A percentile compares a stretch with the other conserved stretches of the same genome.
These are phyloP conservation scores for Lagenaria siceraria DNA, from an alignment of 306 rosid genomes.

Conservation along the genomic window DNA sequence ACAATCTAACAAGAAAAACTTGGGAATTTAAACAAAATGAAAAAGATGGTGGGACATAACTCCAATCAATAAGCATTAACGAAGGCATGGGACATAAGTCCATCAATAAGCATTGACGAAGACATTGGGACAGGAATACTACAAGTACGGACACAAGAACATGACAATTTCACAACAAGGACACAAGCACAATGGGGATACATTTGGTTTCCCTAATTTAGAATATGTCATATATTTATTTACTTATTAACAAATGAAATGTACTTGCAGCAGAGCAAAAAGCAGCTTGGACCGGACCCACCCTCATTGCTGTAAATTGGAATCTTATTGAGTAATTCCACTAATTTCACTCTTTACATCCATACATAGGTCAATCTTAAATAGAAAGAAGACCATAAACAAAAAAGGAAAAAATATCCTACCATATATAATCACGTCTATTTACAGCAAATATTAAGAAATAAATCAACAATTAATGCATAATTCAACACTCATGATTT, in stretches of 20 bases:
- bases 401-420: too few species aligned
- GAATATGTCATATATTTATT: not conserved
- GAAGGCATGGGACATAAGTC: not conserved
- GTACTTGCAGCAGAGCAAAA: not conserved
- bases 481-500: too few species aligned
- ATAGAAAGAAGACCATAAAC: too few species aligned
- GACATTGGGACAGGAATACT: not conserved
- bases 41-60: not conserved
- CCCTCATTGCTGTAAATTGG: too few species aligned
- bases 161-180: not conserved
- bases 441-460: too few species aligned
- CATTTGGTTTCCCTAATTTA: not conserved
- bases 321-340: too few species aligned
- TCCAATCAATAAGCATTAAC: not conserved
- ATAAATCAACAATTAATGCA: too few species aligned
- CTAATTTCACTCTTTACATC: too few species aligned
- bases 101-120: not conserved
- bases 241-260: not conserved
- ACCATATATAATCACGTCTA: too few species aligned
- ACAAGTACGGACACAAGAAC: not conserved
- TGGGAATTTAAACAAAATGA: not conserved
- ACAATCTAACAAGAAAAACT: not conserved
- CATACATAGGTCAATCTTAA: too few species aligned
- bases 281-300: not conserved
- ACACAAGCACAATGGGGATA: not conserved